These are phyloP conservation scores for Melampsora larici-populina DNA, from an alignment of 1,284 basidiomycete species.

Conservation along the genomic window DNA sequence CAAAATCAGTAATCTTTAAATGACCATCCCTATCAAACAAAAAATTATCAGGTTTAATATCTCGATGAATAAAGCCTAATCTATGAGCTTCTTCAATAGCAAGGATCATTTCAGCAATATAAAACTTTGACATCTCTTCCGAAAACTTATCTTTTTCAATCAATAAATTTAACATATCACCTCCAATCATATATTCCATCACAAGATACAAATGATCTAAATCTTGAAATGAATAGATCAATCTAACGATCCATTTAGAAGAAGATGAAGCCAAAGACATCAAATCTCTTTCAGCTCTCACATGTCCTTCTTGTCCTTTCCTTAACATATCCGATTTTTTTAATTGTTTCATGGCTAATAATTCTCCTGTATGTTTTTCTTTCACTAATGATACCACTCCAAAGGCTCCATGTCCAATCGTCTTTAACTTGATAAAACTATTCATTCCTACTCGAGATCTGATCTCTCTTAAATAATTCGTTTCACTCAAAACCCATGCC, in stretches of 20 bases:
- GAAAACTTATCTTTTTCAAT: slow-evolving; percentile 91
- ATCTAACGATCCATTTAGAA: slow-evolving; percentile 86
- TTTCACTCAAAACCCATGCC: slow-evolving; percentile 81
- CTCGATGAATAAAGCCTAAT: slow-evolving; percentile 92
- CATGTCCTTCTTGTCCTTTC: slow-evolving; percentile 96
- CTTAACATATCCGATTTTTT: slow-evolving; percentile 94
- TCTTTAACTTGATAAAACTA: slow-evolving; percentile 84
- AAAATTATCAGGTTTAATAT: slow-evolving; percentile 97
- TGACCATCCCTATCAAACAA: slow-evolving; percentile 88
- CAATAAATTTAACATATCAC: slow-evolving; percentile 88
- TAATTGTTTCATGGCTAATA: slow-evolving; percentile 97
- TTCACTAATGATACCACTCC: slow-evolving; percentile 89
- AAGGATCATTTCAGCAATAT: slow-evolving; percentile 97
- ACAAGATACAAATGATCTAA: slow-evolving; percentile 84
- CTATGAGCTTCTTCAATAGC: slow-evolving; percentile 89
- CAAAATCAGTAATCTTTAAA: slow-evolving; percentile 92
- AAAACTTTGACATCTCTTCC: slow-evolving; percentile 89
- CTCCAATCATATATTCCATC: slow-evolving; percentile 72
- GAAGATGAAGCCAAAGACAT: slow-evolving; percentile 64
- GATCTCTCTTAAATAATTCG: slow-evolving; percentile 77
- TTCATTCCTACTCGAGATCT: slow-evolving; percentile 76
- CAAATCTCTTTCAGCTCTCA: slow-evolving; percentile 83
- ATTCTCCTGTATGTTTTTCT: slow-evolving; percentile 70
- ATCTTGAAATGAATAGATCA: slow-evolving; percentile 86
- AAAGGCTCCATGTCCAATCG: slow-evolving; percentile 95